These are phyloP conservation scores for Zygosaccharomyces gambellarensis DNA, from an alignment of 805 yeast genomes.

Conservation along the genomic window DNA sequence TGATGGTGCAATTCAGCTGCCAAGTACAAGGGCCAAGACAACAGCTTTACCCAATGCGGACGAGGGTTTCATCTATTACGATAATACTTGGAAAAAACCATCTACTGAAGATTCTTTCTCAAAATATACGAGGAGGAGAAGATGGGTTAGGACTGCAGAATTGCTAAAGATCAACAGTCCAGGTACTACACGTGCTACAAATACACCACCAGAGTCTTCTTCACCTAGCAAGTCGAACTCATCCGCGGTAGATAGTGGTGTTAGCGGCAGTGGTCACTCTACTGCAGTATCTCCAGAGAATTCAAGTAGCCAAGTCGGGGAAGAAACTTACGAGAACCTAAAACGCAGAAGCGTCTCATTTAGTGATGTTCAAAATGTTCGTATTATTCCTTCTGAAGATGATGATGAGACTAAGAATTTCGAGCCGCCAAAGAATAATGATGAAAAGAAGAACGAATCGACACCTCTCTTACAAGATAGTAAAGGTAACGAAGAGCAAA, in stretches of 20 bases:
- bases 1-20: conserved; percentile 75
- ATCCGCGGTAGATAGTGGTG: not conserved
- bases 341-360: conserved; percentile 32
- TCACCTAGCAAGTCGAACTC: not conserved
- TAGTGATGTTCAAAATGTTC: conserved; percentile 28
- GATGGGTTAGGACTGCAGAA: conserved; percentile 96
- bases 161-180: conserved; percentile 40
- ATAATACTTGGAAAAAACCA: conserved; percentile 92
- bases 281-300: not conserved
- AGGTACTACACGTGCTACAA: conserved; percentile 3
- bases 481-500: not conserved
- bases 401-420: conserved; percentile 4
- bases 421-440: not conserved
- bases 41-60: conserved; percentile 66
- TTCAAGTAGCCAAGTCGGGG: not conserved
- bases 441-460: not conserved
- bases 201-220: conserved; percentile 2
- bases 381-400: conserved; percentile 22
- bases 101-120: conserved; percentile 81
- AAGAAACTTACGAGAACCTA: not conserved
- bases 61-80: conserved; percentile 85
- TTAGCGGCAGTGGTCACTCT: not conserved
- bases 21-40: conserved; percentile 51
- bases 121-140: conserved; percentile 87
- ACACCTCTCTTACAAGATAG: not conserved